phyloP scores from a whole-genome alignment of 2,329 filamentous ascomycete genomes.

The Blastomyces silverae region DNA sequence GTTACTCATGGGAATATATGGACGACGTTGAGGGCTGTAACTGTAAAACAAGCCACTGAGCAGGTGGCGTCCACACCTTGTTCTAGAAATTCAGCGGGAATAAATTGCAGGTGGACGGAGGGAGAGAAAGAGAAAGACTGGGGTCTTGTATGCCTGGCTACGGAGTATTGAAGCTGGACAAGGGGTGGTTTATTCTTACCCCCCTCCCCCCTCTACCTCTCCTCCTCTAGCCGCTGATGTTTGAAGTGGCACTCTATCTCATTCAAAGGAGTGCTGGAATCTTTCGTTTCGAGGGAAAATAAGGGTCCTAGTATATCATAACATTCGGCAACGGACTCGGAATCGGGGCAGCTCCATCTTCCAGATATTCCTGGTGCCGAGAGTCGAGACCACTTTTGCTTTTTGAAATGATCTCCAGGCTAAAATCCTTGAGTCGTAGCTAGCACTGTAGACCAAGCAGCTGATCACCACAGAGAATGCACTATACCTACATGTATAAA shows the following conservation, averaged over 20 bases:
- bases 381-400: neutral
- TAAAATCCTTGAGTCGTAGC: neutral
- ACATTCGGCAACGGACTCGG: neutral
- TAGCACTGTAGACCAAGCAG: neutral
- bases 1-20: neutral
- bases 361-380: neutral
- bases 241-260: neutral
- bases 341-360: neutral
- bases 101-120: neutral
- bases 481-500: too few relatives aligned
- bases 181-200: neutral
- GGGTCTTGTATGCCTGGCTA: neutral
- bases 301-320: neutral
- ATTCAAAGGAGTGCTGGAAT: neutral
- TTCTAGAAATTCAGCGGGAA: neutral
- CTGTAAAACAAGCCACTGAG: neutral
- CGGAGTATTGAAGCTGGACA: neutral
- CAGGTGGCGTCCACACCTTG: neutral
- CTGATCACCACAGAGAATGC: neutral
- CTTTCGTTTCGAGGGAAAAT: neutral
- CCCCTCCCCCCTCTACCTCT: neutral
- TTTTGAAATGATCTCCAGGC: neutral
- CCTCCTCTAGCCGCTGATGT: neutral
- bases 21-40: neutral
- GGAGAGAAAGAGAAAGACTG: neutral